Conservation (phyloP, 139 green algal genomes). For the Tetraselmis chui region DNA sequence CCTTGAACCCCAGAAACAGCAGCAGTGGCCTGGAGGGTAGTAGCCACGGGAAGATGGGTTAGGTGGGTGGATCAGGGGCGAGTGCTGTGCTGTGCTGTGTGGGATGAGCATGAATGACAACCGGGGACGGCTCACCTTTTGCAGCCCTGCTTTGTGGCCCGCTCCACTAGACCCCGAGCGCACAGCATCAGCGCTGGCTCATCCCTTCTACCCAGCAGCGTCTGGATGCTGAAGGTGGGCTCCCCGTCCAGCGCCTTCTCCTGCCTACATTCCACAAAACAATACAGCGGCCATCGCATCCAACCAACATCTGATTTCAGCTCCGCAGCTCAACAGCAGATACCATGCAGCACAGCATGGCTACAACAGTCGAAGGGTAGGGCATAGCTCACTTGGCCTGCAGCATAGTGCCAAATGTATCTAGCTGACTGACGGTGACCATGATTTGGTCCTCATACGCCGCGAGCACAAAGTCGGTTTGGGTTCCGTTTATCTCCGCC, state of each 20-base stretch:
- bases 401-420: conserved; percentile 33
- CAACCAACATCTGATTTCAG: no score
- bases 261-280: neutral
- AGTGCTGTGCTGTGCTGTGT: no score
- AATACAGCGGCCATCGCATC: no score
- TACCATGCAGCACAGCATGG: no score
- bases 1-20: conserved; percentile 22
- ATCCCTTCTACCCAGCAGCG: conserved; percentile 25
- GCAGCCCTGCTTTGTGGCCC: conserved; percentile 3
- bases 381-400: conserved; percentile 15
- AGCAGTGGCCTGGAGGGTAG: conserved; percentile 17
- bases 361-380: no score
- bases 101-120: no score
- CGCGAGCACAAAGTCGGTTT: conserved; percentile 11
- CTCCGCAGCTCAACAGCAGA: no score
- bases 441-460: conserved; percentile 32
- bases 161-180: conserved; percentile 26
- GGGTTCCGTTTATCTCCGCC: neutral
- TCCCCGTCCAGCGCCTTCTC: conserved; percentile 6
- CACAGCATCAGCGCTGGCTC: conserved; percentile 25
- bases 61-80: no score
- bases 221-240: conserved; percentile 16
- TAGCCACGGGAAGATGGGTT: no score
- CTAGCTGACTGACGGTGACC: conserved; percentile 27
- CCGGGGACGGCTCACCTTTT: neutral